Conservation (phyloP, 768 basidiomycete species). For the Pleurotus salmoneostramineus region DNA sequence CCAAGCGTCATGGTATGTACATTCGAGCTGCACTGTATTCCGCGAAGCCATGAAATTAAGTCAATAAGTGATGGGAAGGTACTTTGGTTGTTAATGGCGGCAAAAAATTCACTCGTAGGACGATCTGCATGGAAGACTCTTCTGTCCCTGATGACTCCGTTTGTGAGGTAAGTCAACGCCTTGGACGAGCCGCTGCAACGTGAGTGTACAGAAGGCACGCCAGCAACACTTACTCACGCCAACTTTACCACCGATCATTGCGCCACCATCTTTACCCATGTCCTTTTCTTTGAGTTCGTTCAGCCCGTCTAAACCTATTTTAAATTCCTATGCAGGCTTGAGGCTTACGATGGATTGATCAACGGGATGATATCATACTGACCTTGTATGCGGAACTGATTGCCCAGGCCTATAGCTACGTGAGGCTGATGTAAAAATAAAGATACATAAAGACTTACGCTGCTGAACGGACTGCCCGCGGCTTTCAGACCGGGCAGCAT, state of each 20-base stretch:
- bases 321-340: conserved; percentile 15
- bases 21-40: neutral
- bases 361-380: neutral
- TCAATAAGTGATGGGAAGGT: neutral
- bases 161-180: conserved; percentile 26
- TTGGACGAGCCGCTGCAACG: no score
- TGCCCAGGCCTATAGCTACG: conserved; percentile 23
- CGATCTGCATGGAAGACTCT: neutral
- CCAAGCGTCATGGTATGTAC: neutral
- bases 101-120: neutral
- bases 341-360: neutral
- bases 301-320: neutral
- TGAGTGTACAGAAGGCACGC: no score
- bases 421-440: neutral
- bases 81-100: neutral
- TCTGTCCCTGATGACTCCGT: conserved; percentile 34
- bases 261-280: neutral
- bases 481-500: conserved; percentile 2
- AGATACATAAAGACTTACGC: neutral
- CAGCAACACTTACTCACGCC: neutral
- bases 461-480: neutral
- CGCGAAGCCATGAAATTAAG: neutral
- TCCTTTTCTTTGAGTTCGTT: neutral
- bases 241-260: neutral
- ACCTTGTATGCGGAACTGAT: conserved; percentile 28